Percentiles rank a stretch among this genome's conserved stretches.
Evolutionary conservation across 129 eudicot species (phyloP).

Genomic region (Sambucus nigra): DNA sequence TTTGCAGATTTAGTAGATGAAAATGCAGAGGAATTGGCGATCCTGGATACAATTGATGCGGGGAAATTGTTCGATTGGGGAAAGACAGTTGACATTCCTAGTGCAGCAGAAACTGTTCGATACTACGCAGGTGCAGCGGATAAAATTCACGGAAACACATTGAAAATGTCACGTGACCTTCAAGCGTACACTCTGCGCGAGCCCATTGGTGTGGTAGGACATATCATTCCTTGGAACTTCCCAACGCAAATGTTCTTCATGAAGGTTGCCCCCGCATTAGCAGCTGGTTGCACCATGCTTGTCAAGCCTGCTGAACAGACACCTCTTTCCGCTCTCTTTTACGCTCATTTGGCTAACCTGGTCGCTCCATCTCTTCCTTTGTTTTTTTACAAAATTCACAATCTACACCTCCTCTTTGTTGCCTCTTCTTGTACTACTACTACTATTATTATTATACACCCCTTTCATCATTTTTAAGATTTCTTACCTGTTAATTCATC

Average conservation of each 20-base stretch:
- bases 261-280: slow-evolving; percentile 78
- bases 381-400: neutral
- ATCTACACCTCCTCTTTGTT: neutral
- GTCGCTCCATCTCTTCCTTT: slow-evolving; percentile 16
- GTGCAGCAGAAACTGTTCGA: slow-evolving; percentile 35
- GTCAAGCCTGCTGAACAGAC: slow-evolving; percentile 94
- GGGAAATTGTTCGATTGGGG: slow-evolving; percentile 52
- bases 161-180: slow-evolving; percentile 51
- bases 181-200: slow-evolving; percentile 77
- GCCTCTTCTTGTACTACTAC: neutral
- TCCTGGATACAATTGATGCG: slow-evolving; percentile 52
- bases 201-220: slow-evolving; percentile 86
- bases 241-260: slow-evolving; percentile 58
- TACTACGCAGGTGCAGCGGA: slow-evolving; percentile 97
- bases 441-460: neutral
- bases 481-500: neutral
- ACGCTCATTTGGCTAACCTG: slow-evolving; percentile 73
- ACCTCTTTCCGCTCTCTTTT: slow-evolving; percentile 69
- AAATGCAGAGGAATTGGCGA: slow-evolving; percentile 56
- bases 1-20: slow-evolving; percentile 64
- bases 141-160: slow-evolving; percentile 70
- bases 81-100: slow-evolving; percentile 37
- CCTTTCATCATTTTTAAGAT: neutral
- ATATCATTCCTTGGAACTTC: slow-evolving; percentile 82
- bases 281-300: slow-evolving; percentile 92